Base-by-base conservation (phyloP, 768 basidiomycete species). In the Pholiota molesta region DNA sequence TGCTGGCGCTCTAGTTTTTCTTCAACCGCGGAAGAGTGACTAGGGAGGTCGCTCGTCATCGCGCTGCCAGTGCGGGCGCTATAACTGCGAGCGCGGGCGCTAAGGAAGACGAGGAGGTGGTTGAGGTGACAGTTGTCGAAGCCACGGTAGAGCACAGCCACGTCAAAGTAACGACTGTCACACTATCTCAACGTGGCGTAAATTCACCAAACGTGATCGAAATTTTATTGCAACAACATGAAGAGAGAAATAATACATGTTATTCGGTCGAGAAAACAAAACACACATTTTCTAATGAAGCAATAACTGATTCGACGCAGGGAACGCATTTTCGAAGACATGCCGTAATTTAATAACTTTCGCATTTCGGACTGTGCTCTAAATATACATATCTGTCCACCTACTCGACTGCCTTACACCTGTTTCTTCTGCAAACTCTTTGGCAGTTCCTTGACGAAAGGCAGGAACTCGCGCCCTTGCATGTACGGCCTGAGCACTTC, bases 401-500 rank as follows among this genome's bases (percentile, higher is more conserved):
- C 26, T 44, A n/a, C 11, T 37, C 21, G 37, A 56, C 60, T 40
- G 52, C 58, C 59, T 64, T 76, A 80, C 52, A 70, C 76, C 64
- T 80, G 86, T 77, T 94, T 94, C 79, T 85, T 87, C 78, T 92
- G 89, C 63, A 91, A 68, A 23, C 80, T 82, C 77, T 92, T 94
- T 10, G 92, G 91, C 62, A 94, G 74, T 69, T 88, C 90, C 71
- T 90, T 93, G 54, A 88, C 87, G 81, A 87, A 94, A 16, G 91
- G 92, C 51, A 95, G 71, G 76, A 94, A 93, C n/a, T 90, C 88
- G 3, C 96, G 86, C 4, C 97, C 97, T 72, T 92, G 91, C 95
- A 99, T 95, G 77, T 98, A 99, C 55, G 95, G 95, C 63, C 89
- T 86, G 26, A 99, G 83, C 3, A 88, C 90, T 73, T 95, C 90